Conservation (phyloP, 257 asterid species). For the Penstemon barbatus region DNA sequence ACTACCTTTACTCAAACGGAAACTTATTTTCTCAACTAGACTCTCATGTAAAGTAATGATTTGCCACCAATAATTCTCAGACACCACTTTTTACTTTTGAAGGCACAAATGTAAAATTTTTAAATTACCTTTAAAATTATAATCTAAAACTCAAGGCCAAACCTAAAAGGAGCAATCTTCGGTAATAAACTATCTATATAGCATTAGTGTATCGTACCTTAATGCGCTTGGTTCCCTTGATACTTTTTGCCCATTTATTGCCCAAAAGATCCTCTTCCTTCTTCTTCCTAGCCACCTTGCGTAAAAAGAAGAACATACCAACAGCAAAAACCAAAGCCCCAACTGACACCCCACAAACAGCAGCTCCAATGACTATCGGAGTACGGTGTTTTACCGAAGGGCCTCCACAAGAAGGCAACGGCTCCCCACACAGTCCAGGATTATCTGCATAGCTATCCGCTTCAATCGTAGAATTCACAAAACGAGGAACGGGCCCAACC, state of each 20-base stretch:
- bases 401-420: slow-evolving; percentile 35
- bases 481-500: slow-evolving; percentile 39
- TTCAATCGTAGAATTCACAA: slow-evolving; percentile 21
- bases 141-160: too few species aligned
- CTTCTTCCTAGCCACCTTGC: slow-evolving; percentile 40
- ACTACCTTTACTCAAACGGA: too few species aligned
- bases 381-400: slow-evolving; percentile 22
- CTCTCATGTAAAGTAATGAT: too few species aligned
- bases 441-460: slow-evolving; percentile 37
- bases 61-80: too few species aligned
- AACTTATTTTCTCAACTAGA: too few species aligned
- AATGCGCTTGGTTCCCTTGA: slow-evolving; percentile 48
- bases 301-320: slow-evolving; percentile 35
- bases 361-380: slow-evolving; percentile 37
- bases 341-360: slow-evolving; percentile 41
- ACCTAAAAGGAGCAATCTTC: too few species aligned
- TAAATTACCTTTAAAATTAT: too few species aligned
- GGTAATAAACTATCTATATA: background rate
- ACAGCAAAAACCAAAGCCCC: slow-evolving; percentile 35
- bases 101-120: too few species aligned
- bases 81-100: too few species aligned
- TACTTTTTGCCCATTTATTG: slow-evolving; percentile 57
- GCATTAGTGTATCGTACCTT: slow-evolving; percentile 39
- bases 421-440: slow-evolving; percentile 46
- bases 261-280: slow-evolving; percentile 55